Conservation (phyloP, 208 protist genomes). For the Trypanosomatidae sp. region DNA sequence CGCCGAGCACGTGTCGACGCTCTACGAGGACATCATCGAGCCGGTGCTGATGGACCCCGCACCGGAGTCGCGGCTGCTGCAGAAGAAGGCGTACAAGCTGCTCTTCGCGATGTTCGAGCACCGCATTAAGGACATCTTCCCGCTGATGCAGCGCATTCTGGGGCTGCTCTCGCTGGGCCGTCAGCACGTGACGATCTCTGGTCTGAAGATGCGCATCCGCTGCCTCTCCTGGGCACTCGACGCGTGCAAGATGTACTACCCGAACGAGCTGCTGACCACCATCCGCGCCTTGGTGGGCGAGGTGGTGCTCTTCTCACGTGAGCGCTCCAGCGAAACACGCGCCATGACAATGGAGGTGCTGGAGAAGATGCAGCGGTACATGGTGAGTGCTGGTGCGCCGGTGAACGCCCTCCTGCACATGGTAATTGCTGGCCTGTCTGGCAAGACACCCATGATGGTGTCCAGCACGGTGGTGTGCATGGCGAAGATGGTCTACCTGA, state of each 20-base stretch:
- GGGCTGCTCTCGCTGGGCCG: slow-evolving; percentile 71
- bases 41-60: slow-evolving; percentile 78
- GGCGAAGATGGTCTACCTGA: slow-evolving; percentile 82
- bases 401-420: slow-evolving; percentile 73
- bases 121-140: slow-evolving; percentile 76
- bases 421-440: slow-evolving; percentile 77
- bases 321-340: slow-evolving; percentile 79
- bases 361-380: slow-evolving; percentile 88
- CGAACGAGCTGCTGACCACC: slow-evolving; percentile 53
- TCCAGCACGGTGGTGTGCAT: slow-evolving; percentile 81
- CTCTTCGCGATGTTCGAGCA: slow-evolving; percentile 85
- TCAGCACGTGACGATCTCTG: slow-evolving; percentile 79
- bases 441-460: slow-evolving; percentile 75
- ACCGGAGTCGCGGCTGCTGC: slow-evolving; percentile 74
- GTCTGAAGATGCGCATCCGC: slow-evolving; percentile 86
- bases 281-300: slow-evolving; percentile 66
- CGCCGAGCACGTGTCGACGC: slow-evolving; percentile 49
- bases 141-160: slow-evolving; percentile 64
- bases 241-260: slow-evolving; percentile 88
- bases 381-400: slow-evolving; percentile 48
- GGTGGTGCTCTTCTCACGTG: slow-evolving; percentile 75
- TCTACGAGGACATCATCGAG: slow-evolving; percentile 82
- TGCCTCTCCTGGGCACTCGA: slow-evolving; percentile 87
- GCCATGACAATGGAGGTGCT: slow-evolving; percentile 82
- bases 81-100: slow-evolving; percentile 92